A percentile compares a stretch with the other conserved stretches of the same genome.
These are phyloP conservation scores for Trichosanthes truncata DNA, from an alignment of 306 rosid genomes.

Conservation along the genomic window DNA sequence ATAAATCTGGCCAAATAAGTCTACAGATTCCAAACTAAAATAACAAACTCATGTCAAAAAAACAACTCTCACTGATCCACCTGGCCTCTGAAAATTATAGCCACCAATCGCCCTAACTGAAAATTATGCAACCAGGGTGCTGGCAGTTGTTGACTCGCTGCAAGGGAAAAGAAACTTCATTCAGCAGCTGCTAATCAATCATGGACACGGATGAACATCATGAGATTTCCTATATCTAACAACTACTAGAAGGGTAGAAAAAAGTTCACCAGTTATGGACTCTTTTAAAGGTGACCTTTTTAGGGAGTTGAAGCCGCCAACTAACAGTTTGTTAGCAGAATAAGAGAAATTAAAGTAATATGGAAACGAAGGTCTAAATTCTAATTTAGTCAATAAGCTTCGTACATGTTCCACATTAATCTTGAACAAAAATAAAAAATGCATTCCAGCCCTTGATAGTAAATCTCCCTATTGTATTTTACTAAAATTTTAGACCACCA, in stretches of 20 bases:
- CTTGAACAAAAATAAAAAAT: too few relatives aligned
- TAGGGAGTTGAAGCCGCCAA: not conserved
- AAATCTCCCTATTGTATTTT: too few relatives aligned
- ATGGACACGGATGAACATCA: not conserved
- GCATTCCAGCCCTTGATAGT: not conserved
- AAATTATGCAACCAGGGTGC: slow-evolving; percentile 11
- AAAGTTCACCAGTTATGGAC: not conserved
- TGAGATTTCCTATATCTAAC: not conserved
- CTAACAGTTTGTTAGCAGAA: not conserved
- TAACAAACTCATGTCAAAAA: not conserved
- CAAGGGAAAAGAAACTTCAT: not conserved
- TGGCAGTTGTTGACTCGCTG: slow-evolving; percentile 13
- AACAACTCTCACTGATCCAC: not conserved
- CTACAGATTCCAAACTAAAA: not conserved
- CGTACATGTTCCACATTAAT: too few relatives aligned
- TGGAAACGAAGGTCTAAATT: not conserved
- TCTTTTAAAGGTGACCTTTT: too few relatives aligned
- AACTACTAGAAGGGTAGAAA: not conserved
- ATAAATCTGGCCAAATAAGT: not conserved
- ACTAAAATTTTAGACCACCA: not conserved
- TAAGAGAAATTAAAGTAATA: not conserved
- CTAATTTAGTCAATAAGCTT: not conserved
- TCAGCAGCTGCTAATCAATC: slow-evolving; percentile 6
- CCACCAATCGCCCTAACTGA: not conserved
- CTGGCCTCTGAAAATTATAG: not conserved